Percentiles rank a stretch among this genome's conserved stretches.
Conservation (phyloP, 768 basidiomycete species). For the Strobilomyces echinocephalus region DNA sequence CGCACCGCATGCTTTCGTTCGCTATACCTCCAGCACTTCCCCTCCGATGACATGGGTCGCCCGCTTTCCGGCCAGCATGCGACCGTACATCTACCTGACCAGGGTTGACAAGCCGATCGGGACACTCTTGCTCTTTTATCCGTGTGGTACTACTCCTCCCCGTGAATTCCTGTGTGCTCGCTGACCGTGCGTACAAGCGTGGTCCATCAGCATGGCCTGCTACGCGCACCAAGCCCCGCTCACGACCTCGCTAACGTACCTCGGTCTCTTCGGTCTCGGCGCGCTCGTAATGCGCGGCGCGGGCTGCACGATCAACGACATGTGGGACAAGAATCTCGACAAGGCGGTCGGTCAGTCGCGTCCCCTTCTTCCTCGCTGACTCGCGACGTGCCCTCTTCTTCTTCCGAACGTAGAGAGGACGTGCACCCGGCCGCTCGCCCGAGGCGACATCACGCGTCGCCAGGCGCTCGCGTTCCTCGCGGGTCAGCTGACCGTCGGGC, state of each 20-base stretch:
- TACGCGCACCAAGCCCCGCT: constrained; percentile 69
- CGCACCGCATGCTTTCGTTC: constrained; percentile 7
- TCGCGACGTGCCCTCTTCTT: neutral
- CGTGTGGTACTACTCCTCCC: constrained; percentile 59
- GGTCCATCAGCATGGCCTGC: constrained; percentile 97
- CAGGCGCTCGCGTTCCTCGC: constrained; percentile 83
- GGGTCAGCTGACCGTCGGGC: constrained; percentile 72
- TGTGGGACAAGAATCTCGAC: constrained; percentile 96
- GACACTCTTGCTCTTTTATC: constrained; percentile 85
- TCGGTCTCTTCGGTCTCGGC: constrained; percentile 81
- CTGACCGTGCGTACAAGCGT: constrained; percentile 50
- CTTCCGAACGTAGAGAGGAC: constrained; percentile 62
- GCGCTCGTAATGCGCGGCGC: constrained; percentile 96
- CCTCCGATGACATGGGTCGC: constrained; percentile 58
- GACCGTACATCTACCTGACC: constrained; percentile 81
- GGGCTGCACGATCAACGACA: constrained; percentile 97
- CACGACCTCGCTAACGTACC: constrained; percentile 66
- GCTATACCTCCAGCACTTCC: constrained; percentile 12
- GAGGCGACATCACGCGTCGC: constrained; percentile 67
- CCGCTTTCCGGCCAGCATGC: constrained; percentile 49
- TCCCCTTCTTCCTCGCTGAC: neutral
- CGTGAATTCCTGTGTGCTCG: neutral
- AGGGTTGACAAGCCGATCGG: constrained; percentile 97
- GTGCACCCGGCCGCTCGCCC: constrained; percentile 79
- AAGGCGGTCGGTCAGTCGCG: constrained; percentile 72